Conservation (phyloP, 345 rosid genomes). For the Punica granatum region DNA sequence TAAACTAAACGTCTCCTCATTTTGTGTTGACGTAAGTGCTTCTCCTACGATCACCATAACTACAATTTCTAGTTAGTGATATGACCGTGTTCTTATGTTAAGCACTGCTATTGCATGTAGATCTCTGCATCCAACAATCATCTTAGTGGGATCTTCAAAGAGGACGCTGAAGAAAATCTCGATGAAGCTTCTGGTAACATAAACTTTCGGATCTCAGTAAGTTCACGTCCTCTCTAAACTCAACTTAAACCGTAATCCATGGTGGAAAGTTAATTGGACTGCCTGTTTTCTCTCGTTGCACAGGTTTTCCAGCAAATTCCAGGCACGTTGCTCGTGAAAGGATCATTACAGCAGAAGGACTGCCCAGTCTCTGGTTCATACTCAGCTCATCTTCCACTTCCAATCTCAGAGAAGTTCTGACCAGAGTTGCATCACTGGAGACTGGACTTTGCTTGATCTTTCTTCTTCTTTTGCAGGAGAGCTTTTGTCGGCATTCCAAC, state of each 20-base stretch:
- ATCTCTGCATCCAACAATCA: conserved; percentile 13
- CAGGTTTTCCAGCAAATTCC: conserved; percentile 84
- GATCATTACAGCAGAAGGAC: conserved; percentile 51
- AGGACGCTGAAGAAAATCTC: conserved; percentile 18
- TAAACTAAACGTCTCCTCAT: conserved; percentile 48
- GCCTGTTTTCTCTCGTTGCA: conserved; percentile 5
- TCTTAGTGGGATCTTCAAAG: conserved; percentile 35
- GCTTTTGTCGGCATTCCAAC: conserved; percentile 26
- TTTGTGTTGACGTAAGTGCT: conserved; percentile 57
- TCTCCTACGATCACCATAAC: neutral
- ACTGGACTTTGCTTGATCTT: neutral
- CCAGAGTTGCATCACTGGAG: no score
- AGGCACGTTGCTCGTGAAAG: conserved; percentile 76
- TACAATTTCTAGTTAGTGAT: conserved; percentile 16
- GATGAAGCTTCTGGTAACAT: conserved; percentile 26
- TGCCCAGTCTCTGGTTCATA: conserved; percentile 43
- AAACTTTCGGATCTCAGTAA: conserved; percentile 44
- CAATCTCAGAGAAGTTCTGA: no score
- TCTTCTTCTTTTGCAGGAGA: neutral
- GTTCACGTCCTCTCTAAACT: conserved; percentile 14
- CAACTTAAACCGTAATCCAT: neutral
- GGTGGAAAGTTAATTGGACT: neutral
- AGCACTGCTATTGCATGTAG: neutral
- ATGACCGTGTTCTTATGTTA: conserved; percentile 14
- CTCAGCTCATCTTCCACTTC: neutral